Evolutionary conservation across 73 alveolate genomes (phyloP).

Genomic region (Tetrahymena malaccensis): DNA sequence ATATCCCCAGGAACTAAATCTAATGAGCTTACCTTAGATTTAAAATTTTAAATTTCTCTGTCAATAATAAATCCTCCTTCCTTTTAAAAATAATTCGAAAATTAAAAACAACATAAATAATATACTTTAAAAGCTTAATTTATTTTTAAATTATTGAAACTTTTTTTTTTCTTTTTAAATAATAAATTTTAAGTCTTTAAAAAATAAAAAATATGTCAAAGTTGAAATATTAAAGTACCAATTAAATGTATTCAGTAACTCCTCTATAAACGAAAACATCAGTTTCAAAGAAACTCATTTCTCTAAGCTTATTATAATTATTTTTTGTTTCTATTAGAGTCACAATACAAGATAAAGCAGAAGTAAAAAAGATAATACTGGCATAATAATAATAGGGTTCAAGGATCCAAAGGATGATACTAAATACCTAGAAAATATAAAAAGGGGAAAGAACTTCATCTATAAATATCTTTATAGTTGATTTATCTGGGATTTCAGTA

Average conservation of each 20-base stretch:
- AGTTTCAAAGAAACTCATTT: neutral
- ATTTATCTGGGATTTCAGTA: neutral
- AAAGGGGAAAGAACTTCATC: neutral
- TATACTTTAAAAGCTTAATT: no score
- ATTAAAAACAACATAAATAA: no score
- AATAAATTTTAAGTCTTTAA: no score
- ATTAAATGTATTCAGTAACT: neutral
- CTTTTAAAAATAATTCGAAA: no score
- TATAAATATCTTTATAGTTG: neutral
- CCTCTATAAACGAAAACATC: neutral
- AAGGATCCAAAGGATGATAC: neutral
- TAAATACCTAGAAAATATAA: neutral
- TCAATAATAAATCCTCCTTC: neutral
- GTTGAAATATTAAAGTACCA: neutral
- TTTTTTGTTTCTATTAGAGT: neutral
- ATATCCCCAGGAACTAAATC: constrained; percentile 96
- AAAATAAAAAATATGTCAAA: no score
- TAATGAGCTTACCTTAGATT: constrained; percentile 23
- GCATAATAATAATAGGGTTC: neutral
- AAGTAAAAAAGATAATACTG: no score
- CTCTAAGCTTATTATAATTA: neutral
- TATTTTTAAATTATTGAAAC: no score
- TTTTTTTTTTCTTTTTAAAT: no score
- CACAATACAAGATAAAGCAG: neutral
- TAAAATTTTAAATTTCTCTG: neutral